A percentile compares a stretch with the other conserved stretches of the same genome.
phyloP scores from a whole-genome alignment of 1,284 basidiomycete species.

The Boletus calvinii region DNA sequence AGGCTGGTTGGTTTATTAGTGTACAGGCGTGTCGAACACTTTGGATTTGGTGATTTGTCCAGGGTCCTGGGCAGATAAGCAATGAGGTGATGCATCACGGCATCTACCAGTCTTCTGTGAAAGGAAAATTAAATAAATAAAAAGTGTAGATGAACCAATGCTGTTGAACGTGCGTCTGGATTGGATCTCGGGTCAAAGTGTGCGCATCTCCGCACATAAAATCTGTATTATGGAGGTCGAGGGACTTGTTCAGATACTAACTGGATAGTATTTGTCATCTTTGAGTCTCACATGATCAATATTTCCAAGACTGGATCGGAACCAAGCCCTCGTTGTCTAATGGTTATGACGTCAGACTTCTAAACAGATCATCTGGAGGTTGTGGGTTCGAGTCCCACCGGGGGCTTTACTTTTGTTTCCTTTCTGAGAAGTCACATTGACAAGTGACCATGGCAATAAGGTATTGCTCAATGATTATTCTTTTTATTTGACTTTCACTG shows the following conservation, averaged over 20 bases:
- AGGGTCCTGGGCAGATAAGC: conserved; percentile 16
- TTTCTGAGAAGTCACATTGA: not conserved
- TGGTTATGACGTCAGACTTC: conserved; percentile 80
- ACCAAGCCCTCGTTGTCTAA: conserved; percentile 67
- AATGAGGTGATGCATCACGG: not conserved
- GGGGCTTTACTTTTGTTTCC: conserved; percentile 43
- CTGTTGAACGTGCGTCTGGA: not conserved
- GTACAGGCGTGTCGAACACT: not conserved
- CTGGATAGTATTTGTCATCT: not conserved
- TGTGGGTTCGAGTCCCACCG: conserved; percentile 74
- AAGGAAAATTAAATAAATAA: not conserved
- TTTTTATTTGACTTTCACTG: not conserved
- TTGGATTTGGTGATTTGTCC: not conserved
- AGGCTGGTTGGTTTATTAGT: not conserved
- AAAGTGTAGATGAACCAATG: not conserved
- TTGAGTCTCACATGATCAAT: not conserved
- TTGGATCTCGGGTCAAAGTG: not conserved
- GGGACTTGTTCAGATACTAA: not conserved
- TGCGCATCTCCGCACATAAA: not conserved
- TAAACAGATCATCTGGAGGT: conserved; percentile 71
- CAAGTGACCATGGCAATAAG: not conserved
- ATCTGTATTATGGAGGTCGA: not conserved
- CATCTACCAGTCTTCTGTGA: conserved; percentile 1
- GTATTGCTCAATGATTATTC: not conserved
- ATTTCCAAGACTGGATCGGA: fast-evolving